These are phyloP conservation scores for Diutina pseudorugosa DNA, from an alignment of 1,139 yeast species.

Conservation along the genomic window DNA sequence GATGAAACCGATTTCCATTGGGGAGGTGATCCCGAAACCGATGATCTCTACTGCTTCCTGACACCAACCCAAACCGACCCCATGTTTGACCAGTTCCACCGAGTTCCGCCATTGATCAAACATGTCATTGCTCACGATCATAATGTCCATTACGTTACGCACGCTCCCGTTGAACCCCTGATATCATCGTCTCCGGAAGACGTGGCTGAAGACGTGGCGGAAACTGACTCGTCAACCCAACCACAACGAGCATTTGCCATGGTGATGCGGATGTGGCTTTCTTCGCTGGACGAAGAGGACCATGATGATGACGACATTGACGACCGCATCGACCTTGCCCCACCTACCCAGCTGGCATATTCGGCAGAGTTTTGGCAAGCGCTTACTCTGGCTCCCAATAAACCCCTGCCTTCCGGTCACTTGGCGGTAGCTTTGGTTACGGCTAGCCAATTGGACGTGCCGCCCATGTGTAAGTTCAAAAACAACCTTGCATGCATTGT, in stretches of 20 bases:
- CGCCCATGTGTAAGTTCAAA: constrained; percentile 6
- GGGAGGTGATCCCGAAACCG: background rate
- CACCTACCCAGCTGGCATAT: background rate
- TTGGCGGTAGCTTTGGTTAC: background rate
- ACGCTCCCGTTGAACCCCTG: background rate
- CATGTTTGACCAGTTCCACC: background rate
- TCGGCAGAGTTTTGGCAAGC: background rate
- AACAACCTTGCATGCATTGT: constrained; percentile 7
- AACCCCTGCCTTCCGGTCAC: background rate
- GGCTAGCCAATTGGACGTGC: constrained; percentile 1
- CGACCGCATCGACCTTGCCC: background rate
- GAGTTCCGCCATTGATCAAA: background rate
- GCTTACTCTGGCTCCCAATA: background rate
- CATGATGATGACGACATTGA: background rate
- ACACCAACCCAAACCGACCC: background rate
- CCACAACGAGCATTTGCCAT: background rate
- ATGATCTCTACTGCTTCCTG: background rate
- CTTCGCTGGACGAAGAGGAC: background rate
- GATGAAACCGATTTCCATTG: background rate
- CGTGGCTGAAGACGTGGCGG: background rate
- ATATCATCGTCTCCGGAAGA: background rate
- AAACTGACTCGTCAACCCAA: background rate
- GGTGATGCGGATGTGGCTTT: background rate
- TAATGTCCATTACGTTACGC: background rate
- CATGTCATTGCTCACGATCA: background rate